phyloP scores from a whole-genome alignment of 306 rosid genomes.

The Bauhinia variegata region DNA sequence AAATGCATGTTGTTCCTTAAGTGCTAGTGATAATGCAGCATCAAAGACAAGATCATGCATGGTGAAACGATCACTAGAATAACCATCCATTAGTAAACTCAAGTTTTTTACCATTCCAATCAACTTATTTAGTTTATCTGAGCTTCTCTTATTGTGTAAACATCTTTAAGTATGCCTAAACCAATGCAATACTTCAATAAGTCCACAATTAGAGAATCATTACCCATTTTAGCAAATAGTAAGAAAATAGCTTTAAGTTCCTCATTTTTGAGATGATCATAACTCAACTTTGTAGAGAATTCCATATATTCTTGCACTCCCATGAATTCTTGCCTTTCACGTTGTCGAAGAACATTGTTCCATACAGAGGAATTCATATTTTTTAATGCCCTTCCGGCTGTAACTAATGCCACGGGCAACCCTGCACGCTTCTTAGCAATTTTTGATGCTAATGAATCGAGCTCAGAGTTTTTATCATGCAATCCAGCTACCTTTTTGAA shows the following conservation, averaged over 20 bases:
- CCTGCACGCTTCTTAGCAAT: constrained; percentile 27
- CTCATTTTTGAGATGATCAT: too few relatives aligned
- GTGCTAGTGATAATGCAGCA: background rate
- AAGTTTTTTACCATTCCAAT: background rate
- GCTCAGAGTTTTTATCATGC: background rate
- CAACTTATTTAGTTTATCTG: background rate
- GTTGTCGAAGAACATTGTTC: too few relatives aligned
- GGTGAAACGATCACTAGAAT: too few relatives aligned
- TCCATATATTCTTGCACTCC: background rate
- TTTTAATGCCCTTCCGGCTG: too few relatives aligned
- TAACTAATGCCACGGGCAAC: constrained; percentile 11
- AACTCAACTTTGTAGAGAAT: constrained; percentile 1
- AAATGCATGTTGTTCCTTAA: background rate
- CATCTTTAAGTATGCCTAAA: constrained; percentile 12
- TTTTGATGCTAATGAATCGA: background rate
- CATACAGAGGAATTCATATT: too few relatives aligned
- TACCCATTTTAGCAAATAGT: constrained; percentile 31
- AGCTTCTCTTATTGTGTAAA: background rate
- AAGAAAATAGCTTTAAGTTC: constrained; percentile 11
- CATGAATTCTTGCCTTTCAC: too few relatives aligned
- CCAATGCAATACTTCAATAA: too few relatives aligned
- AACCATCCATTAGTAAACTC: background rate
- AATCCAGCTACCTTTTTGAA: constrained; percentile 4
- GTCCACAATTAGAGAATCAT: background rate
- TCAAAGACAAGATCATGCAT: constrained; percentile 2